A percentile compares a stretch with the other conserved stretches of the same genome.
phyloP scores from a whole-genome alignment of 768 basidiomycete species.

The Russula griseocarnosa region DNA sequence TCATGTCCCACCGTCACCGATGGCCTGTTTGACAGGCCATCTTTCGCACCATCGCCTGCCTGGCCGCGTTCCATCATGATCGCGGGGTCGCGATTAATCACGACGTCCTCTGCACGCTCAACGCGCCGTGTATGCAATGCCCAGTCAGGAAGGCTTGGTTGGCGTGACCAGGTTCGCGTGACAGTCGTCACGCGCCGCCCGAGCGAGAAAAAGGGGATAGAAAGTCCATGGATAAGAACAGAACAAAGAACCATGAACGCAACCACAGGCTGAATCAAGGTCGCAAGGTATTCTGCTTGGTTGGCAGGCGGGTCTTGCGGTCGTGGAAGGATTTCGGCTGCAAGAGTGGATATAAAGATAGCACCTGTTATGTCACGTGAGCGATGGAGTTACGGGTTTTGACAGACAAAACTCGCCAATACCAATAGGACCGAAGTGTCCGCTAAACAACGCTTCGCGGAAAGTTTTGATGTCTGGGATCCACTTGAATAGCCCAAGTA shows the following conservation, averaged over 20 bases:
- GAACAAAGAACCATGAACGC: conserved; percentile 93
- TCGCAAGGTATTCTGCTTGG: conserved; percentile 62
- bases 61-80: conserved; percentile 51
- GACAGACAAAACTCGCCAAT: conserved; percentile 45
- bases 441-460: conserved; percentile 88
- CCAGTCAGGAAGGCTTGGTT: conserved; percentile 71
- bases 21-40: not conserved
- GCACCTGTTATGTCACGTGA: conserved; percentile 51
- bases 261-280: conserved; percentile 87
- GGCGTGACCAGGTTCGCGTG: conserved; percentile 86
- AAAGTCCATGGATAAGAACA: conserved; percentile 82
- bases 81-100: conserved; percentile 73
- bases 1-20: conserved; percentile 27
- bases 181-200: conserved; percentile 88
- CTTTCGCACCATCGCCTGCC: conserved; percentile 31
- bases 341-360: conserved; percentile 88
- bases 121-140: conserved; percentile 71
- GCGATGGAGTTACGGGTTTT: not conserved
- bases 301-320: conserved; percentile 45
- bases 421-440: conserved; percentile 91
- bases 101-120: conserved; percentile 66
- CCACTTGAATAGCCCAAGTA: conserved; percentile 82
- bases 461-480: conserved; percentile 96
- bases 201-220: conserved; percentile 92
- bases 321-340: conserved; percentile 54